Evolutionary conservation across 495 filamentous ascomycete genomes (phyloP).

Genomic region (Penicillium arizonense): DNA sequence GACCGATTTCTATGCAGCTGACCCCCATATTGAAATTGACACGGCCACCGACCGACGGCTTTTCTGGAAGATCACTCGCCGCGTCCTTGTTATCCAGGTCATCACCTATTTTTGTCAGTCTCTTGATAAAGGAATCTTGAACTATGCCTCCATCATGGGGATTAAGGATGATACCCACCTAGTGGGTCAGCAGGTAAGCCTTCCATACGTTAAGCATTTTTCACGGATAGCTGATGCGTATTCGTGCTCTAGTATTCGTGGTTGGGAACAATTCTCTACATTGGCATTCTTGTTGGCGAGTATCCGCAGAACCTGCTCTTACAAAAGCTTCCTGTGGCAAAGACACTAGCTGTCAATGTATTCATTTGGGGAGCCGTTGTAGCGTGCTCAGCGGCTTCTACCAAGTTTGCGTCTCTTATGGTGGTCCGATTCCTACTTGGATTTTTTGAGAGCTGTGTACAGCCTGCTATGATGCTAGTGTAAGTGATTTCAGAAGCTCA

Average conservation of each 20-base stretch:
- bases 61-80: constrained; percentile 19
- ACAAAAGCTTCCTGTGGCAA: constrained; percentile 47
- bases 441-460: constrained; percentile 28
- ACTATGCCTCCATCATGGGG: constrained; percentile 46
- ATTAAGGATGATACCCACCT: constrained; percentile 32
- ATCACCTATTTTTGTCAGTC: constrained; percentile 30
- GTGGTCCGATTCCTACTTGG: constrained; percentile 31
- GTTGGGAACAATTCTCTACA: constrained; percentile 40
- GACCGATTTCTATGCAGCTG: neutral
- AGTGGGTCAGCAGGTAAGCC: constrained; percentile 26
- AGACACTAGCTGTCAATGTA: constrained; percentile 41
- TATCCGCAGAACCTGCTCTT: constrained; percentile 47
- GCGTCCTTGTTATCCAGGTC: constrained; percentile 17
- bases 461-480: constrained; percentile 28
- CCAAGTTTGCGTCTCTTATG: constrained; percentile 22
- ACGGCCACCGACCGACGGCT: constrained; percentile 14
- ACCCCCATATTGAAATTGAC: constrained; percentile 9
- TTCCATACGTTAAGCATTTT: neutral
- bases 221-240: neutral
- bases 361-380: constrained; percentile 28
- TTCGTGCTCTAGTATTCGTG: constrained; percentile 33
- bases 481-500: neutral
- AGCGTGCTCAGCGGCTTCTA: constrained; percentile 22
- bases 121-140: constrained; percentile 49
- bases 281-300: constrained; percentile 43